Evolutionary conservation across 1,139 yeast genomes (phyloP).

Genomic region (Geotrichum australiense): DNA sequence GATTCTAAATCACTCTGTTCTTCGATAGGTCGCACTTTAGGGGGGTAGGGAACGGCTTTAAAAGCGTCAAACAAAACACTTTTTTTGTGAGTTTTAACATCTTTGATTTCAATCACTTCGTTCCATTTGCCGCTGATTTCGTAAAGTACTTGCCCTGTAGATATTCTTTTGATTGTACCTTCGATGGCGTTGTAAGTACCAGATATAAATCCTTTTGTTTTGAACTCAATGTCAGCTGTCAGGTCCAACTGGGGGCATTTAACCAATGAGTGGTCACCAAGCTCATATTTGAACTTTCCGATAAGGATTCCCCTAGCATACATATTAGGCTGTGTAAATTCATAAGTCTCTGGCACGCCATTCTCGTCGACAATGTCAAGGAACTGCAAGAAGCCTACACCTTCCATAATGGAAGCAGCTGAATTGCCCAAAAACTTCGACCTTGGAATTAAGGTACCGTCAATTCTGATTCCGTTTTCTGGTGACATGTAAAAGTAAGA

Average conservation of each 20-base stretch:
- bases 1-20: conserved; percentile 83
- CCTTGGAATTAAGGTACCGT: conserved; percentile 81
- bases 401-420: conserved; percentile 97
- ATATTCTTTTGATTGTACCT: conserved; percentile 55
- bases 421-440: conserved; percentile 90
- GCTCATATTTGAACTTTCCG: conserved; percentile 81
- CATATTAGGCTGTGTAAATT: conserved; percentile 87
- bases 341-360: conserved; percentile 55
- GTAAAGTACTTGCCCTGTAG: conserved; percentile 50
- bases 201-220: conserved; percentile 86
- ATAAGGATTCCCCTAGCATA: conserved; percentile 92
- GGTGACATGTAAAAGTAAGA: conserved; percentile 88
- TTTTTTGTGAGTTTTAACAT: conserved; percentile 44
- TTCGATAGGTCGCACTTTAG: conserved; percentile 65
- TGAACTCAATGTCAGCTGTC: conserved; percentile 83
- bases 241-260: conserved; percentile 54
- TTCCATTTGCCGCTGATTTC: conserved; percentile 91
- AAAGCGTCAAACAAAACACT: conserved; percentile 58
- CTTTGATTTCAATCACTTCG: conserved; percentile 67
- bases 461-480: conserved; percentile 70
- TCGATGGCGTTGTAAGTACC: conserved; percentile 89
- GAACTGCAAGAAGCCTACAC: conserved; percentile 66
- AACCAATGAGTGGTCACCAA: conserved; percentile 84
- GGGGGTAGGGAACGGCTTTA: conserved; percentile 46
- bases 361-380: conserved; percentile 45